Evolutionary conservation across 2,329 filamentous ascomycete species (phyloP), one percentile per base, ranked within the genome.

Genomic region (Fusarium sp.): DNA sequence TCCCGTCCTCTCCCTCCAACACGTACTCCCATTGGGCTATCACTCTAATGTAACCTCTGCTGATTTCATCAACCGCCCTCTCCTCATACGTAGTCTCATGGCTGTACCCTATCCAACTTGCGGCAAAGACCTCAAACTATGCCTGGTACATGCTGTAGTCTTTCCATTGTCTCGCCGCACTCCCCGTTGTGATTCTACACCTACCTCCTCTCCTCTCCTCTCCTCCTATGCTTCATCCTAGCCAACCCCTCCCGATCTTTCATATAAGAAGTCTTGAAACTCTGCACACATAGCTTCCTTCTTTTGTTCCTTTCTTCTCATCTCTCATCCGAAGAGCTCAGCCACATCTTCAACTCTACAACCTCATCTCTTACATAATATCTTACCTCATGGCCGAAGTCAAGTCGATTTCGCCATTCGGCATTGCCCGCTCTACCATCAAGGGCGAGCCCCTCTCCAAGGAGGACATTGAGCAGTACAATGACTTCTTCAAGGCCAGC

Each of bases 401-500:
- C 56, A 79, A 83, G 71, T 86, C 81, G 70, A 87, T 91, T 72
- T 85, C 83, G 68, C 80, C 88, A 7, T 91, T 84, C 71, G 89
- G 89, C 67, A 75, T 78, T 48, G 88, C 89, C 70, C 84, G 88
- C 49, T 87, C 88, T 25, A 91, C 88, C 1, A 72, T 91, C 67
- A 79, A 83, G 74, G 84, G 82, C 68, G 76, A 81, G 59, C 88
- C 89, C 10, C 82, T 93, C 51, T 85, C 81, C 58, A 72, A 83
- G 15, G 87, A 91, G 40, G 89, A 93, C 62, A 75, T 92, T 55
- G 81, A 83, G 63, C 86, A 89, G 74, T 88, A 87, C 75, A 87
- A 88, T 71, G 86, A 88, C 69, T 92, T 88, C 76, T 92, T 92
- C 80, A 85, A 87, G 63, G 90, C 90, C 50, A 90, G 87, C 65